phyloP scores from a whole-genome alignment of 768 basidiomycete species.

The Plicaturopsis crispa region DNA sequence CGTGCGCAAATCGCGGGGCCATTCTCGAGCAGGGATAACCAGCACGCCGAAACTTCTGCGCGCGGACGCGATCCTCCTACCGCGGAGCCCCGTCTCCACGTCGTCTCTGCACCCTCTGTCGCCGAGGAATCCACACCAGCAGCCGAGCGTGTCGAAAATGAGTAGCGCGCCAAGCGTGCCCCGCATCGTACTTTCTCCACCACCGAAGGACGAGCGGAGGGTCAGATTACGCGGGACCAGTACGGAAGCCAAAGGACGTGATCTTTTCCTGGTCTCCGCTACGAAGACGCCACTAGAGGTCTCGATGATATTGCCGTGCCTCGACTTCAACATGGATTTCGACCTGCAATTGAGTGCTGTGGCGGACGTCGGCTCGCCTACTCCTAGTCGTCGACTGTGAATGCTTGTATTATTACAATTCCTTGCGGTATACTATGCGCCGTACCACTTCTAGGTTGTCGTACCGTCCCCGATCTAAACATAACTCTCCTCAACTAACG shows the following conservation, averaged over 20 bases:
- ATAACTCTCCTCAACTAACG: background rate
- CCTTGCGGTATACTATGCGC: background rate
- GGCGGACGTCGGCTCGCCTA: too few species aligned
- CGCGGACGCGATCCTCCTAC: too few species aligned
- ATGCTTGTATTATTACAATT: background rate
- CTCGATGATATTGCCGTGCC: too few species aligned
- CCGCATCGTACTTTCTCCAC: background rate
- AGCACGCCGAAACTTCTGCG: too few species aligned
- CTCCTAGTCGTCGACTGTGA: too few species aligned
- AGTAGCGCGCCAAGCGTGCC: background rate
- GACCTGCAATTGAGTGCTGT: background rate
- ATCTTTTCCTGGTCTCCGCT: background rate
- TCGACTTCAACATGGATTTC: background rate
- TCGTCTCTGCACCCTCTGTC: too few species aligned
- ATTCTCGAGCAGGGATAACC: too few species aligned
- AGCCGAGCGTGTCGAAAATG: background rate
- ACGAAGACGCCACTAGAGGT: background rate
- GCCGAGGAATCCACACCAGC: background rate
- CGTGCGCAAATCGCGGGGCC: too few species aligned
- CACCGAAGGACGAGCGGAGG: background rate
- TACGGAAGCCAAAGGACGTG: background rate
- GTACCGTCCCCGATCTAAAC: background rate
- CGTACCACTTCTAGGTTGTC: background rate
- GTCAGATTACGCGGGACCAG: background rate
- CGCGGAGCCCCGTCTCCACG: too few species aligned